phyloP scores from a whole-genome alignment of 345 rosid species.

The Diplotaxis tenuifolia region DNA sequence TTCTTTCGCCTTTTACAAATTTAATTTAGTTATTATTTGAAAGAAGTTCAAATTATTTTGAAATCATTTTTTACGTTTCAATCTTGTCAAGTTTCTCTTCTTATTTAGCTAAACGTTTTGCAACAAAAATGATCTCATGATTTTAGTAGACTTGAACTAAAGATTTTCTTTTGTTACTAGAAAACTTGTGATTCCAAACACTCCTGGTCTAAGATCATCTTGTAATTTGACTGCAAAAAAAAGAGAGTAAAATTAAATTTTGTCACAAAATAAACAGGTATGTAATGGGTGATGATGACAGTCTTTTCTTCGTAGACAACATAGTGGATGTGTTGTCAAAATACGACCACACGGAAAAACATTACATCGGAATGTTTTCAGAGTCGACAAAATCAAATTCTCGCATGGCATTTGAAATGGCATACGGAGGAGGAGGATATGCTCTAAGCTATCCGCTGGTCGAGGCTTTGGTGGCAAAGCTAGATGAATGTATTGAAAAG shows the following conservation, averaged over 20 bases:
- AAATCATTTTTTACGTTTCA: background rate
- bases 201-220: background rate
- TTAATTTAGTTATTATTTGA: too few species aligned
- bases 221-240: background rate
- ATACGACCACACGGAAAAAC: slow-evolving; percentile 35
- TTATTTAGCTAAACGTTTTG: too few species aligned
- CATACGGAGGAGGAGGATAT: too few species aligned
- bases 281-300: too few species aligned
- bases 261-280: too few species aligned
- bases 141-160: background rate
- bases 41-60: too few species aligned
- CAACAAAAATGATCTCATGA: background rate
- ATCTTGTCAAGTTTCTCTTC: background rate
- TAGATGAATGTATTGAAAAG: too few species aligned
- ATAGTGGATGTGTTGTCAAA: too few species aligned
- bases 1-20: too few species aligned
- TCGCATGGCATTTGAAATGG: slow-evolving; percentile 57
- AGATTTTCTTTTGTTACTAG: background rate
- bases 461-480: slow-evolving; percentile 39
- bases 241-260: background rate
- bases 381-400: slow-evolving; percentile 42
- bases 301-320: too few species aligned
- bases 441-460: slow-evolving; percentile 57
- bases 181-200: background rate
- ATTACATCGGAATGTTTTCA: slow-evolving; percentile 53